A percentile compares a stretch with the other conserved stretches of the same genome.
phyloP scores from a whole-genome alignment of 2,329 filamentous ascomycete genomes.

The Elsinoe arachidis region DNA sequence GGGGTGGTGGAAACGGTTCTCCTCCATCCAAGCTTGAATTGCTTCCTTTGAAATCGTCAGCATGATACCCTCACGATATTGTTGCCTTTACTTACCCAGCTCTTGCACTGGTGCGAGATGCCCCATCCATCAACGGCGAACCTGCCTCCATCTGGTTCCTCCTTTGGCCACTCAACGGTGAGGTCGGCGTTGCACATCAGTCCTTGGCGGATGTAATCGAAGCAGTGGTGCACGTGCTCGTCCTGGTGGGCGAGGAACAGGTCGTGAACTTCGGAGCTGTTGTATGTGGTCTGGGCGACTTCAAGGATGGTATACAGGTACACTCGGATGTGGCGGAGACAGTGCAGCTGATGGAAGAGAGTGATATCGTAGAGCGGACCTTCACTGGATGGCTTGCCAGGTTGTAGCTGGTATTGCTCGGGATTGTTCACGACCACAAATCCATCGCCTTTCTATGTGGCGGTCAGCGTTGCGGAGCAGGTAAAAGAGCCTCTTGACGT shows the following conservation, averaged over 20 bases:
- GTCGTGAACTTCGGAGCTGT: constrained; percentile 17
- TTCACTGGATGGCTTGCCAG: constrained; percentile 21
- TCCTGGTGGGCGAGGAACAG: constrained; percentile 19
- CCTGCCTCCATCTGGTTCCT: constrained; percentile 21
- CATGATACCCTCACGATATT: neutral
- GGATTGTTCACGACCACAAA: constrained; percentile 25
- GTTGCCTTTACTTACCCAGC: constrained; percentile 20
- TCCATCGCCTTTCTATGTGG: constrained; percentile 22
- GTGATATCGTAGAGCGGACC: constrained; percentile 27
- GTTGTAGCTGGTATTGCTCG: constrained; percentile 20
- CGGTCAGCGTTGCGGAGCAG: neutral
- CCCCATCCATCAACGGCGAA: constrained; percentile 30
- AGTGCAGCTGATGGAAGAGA: constrained; percentile 31
- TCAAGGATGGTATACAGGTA: constrained; percentile 23
- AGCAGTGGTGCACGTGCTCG: constrained; percentile 24
- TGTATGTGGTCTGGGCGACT: constrained; percentile 15
- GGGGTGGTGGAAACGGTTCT: constrained; percentile 11
- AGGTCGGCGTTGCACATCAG: constrained; percentile 24
- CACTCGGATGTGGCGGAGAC: constrained; percentile 25
- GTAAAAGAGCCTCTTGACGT: neutral
- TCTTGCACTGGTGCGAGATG: constrained; percentile 24
- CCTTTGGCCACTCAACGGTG: constrained; percentile 26
- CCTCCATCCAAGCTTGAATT: constrained; percentile 6
- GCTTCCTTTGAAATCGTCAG: constrained; percentile 1
- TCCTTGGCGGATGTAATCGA: constrained; percentile 24